Conservation (phyloP, 352 stramenopile genomes). For the Phytophthora sp. region DNA sequence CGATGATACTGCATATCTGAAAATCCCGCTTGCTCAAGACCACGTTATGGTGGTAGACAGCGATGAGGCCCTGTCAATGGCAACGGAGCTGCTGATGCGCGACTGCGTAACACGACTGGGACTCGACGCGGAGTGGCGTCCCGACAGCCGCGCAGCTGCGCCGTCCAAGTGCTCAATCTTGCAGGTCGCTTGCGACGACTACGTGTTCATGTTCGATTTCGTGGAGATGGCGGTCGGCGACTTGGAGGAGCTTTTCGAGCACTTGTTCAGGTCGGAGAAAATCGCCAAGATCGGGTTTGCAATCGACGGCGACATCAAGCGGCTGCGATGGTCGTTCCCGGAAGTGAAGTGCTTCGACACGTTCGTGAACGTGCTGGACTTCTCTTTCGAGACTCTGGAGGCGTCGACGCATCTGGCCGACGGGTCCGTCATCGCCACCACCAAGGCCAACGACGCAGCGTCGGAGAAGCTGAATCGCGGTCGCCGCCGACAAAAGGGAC, state of each 20-base stretch:
- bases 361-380: constrained; percentile 71
- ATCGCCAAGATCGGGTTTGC: constrained; percentile 73
- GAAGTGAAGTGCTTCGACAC: constrained; percentile 67
- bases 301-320: constrained; percentile 69
- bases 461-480: constrained; percentile 33
- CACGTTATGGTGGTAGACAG: constrained; percentile 66
- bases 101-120: constrained; percentile 45
- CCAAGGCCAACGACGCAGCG: neutral
- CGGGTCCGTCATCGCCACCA: constrained; percentile 20
- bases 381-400: constrained; percentile 50
- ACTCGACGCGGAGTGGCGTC: constrained; percentile 78
- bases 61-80: constrained; percentile 53
- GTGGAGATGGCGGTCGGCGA: constrained; percentile 57
- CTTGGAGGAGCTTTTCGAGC: constrained; percentile 69
- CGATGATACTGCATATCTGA: constrained; percentile 45
- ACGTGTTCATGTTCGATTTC: constrained; percentile 77
- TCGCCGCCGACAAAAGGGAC: constrained; percentile 48
- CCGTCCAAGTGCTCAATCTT: constrained; percentile 75
- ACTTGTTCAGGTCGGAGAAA: constrained; percentile 55
- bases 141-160: constrained; percentile 44
- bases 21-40: constrained; percentile 49
- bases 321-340: constrained; percentile 73
- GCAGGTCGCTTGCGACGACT: constrained; percentile 66
- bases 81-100: constrained; percentile 55
- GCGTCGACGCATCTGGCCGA: constrained; percentile 34